Base-by-base conservation (phyloP, 2,329 filamentous ascomycete species). In the Alternaria sp. region DNA sequence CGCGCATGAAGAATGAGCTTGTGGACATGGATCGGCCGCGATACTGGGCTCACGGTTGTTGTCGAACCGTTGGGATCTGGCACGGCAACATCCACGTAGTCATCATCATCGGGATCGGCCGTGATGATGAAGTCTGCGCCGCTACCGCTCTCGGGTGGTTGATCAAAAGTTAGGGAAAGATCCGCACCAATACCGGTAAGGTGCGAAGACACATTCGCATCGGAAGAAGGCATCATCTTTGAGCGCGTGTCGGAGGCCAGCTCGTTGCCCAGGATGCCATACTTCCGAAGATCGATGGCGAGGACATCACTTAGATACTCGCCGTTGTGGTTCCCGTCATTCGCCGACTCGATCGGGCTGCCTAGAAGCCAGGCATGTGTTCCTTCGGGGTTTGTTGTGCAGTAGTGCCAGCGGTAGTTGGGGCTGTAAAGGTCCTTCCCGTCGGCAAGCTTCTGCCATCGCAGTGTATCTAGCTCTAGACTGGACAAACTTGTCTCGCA, bases 341-440 rank as follows among this genome's bases (percentile, higher is more conserved):
- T 84, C 18, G 86, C 82, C 44, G 86, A 83, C 67, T 97, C 93
- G 4, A 92, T 90, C 3, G 92, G 92, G 74, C 94, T 97, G 9
- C 96, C 96, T n/a, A 99, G 86, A 23, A 99, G 85, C 94, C 96
- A 99, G 8, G 94, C 96, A 77, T 97, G 97, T 7, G 96, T 97
- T 6, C 95, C 95, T 72, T 97, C 93, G 64, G 96, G 90, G 76
- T 97, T 96, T 81, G 97, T 92, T 4, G 94, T 97, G 79, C 96
- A 98, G 78, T 99, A 99, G 79, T 98, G 95, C 96, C 96, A 99
- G 63, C 95, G 89, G 79, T 96, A 98, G n/a, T 92, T 93, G 0
- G 89, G 85, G 71, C 92, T 92, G 82, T 97, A 99, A 33, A 99
- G 90, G 76, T 99, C 96, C 54, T 93, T 91, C 4, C 96, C 96